Conservation (phyloP, 2,329 filamentous ascomycete species). For the Aspergillus melleus region DNA sequence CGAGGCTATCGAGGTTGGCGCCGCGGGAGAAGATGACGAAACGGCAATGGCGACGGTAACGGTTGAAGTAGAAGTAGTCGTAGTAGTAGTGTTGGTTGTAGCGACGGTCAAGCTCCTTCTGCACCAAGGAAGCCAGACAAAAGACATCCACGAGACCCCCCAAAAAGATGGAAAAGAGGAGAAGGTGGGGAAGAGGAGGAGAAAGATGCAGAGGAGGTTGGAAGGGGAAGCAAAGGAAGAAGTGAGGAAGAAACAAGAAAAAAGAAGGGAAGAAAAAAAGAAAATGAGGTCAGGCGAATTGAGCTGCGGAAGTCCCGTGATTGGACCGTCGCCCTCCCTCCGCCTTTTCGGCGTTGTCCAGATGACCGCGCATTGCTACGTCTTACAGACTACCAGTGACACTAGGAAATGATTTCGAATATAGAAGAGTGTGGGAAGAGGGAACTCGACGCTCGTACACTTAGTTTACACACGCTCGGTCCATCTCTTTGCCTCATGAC, state of each 20-base stretch:
- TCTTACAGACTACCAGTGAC: too few relatives aligned
- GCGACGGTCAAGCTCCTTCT: slow-evolving; percentile 32
- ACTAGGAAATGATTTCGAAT: too few relatives aligned
- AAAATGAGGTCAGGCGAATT: slow-evolving; percentile 13
- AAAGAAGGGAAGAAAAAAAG: slow-evolving; percentile 1
- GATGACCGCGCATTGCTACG: neutral
- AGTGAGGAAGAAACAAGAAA: neutral
- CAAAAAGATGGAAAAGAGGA: slow-evolving; percentile 18
- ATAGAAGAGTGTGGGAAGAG: too few relatives aligned
- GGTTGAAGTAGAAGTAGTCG: slow-evolving; percentile 13
- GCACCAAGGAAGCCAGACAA: slow-evolving; percentile 27
- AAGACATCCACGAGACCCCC: slow-evolving; percentile 37
- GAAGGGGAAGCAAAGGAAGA: neutral
- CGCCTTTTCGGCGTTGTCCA: neutral
- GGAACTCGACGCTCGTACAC: too few relatives aligned
- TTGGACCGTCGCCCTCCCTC: slow-evolving; percentile 19
- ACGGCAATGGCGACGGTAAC: slow-evolving; percentile 11
- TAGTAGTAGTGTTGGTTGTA: slow-evolving; percentile 18
- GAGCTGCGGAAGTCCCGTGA: slow-evolving; percentile 12
- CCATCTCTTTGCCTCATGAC: too few relatives aligned
- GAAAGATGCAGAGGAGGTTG: neutral
- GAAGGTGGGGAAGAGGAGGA: slow-evolving; percentile 11
- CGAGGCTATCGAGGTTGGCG: slow-evolving; percentile 13
- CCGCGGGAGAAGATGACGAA: slow-evolving; percentile 10
- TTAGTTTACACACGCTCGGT: too few relatives aligned